phyloP scores from a whole-genome alignment of 2,329 filamentous ascomycete genomes.

The Hymenotorrendiella dingleyae region DNA sequence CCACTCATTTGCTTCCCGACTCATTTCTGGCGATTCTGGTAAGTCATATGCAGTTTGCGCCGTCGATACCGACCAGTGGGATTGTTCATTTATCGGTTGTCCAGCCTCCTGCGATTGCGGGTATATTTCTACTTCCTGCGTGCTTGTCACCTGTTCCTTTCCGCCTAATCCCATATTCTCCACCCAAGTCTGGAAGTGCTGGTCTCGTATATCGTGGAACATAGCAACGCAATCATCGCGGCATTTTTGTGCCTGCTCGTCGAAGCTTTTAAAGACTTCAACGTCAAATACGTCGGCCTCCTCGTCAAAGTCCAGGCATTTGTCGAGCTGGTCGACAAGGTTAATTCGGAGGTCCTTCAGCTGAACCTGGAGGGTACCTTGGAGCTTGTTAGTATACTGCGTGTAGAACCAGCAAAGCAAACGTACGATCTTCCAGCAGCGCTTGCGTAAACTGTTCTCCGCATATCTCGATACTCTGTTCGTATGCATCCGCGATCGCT shows the following conservation, averaged over 20 bases:
- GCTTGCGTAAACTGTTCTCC: conserved; percentile 22
- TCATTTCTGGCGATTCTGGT: too few relatives aligned
- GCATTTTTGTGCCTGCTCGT: conserved; percentile 23
- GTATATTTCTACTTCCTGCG: too few relatives aligned
- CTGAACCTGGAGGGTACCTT: conserved; percentile 20
- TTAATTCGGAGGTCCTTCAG: conserved; percentile 26
- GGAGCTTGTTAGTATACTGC: conserved; percentile 4
- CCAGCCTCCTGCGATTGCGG: too few relatives aligned
- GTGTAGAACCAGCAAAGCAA: background rate
- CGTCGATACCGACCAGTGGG: too few relatives aligned
- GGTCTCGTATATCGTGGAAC: conserved; percentile 20
- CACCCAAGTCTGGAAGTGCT: conserved; percentile 31
- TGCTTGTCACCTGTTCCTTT: too few relatives aligned
- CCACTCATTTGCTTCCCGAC: too few relatives aligned
- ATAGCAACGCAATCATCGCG: conserved; percentile 22
- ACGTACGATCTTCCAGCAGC: conserved; percentile 26
- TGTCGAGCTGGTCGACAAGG: conserved; percentile 25
- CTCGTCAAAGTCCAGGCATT: conserved; percentile 25
- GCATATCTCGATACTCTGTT: conserved; percentile 15
- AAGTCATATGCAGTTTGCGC: too few relatives aligned
- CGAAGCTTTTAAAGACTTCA: conserved; percentile 17
- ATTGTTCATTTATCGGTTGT: too few relatives aligned
- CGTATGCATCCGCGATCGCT: conserved; percentile 24
- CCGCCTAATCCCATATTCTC: conserved; percentile 1
- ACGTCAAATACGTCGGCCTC: conserved; percentile 22